Base-by-base conservation (phyloP, 345 rosid species). In the Balakata baccata region DNA sequence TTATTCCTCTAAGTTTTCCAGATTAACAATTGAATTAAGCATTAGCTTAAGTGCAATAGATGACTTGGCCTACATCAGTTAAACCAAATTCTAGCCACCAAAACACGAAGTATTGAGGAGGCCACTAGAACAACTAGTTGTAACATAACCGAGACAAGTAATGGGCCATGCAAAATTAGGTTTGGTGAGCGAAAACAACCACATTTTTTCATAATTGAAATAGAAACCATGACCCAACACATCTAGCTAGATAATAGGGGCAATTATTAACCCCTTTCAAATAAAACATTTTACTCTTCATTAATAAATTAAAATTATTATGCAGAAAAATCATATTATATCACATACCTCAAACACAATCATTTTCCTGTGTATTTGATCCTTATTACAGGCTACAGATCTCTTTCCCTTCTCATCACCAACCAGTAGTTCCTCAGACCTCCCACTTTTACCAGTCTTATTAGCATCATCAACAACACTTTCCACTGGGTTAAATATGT, bases 361-460 rank as follows among this genome's bases (percentile, higher is more conserved):
- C 96, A 91, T 95, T 85, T 95, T 96, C 84, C 89, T 91, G 78
- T 82, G 88, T 75, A 91, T 84, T 66, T 90, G 97, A 73, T 95
- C 94, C 87, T 92, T 94, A 34, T 87, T 78, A n/a, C 89, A 95
- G 77, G 94, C 89, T 64, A 92, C 85, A 14, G 96, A 79, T 50
- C 84, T 85, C 77, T 89, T 94, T 69, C 84, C 87, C 73, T 95
- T 97, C 73, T 95, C 98, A 37, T 95, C 96, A 74, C 92, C 94
- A 2, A 77, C 85, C 50, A 90, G 77, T 72, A 89, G 80, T 81
- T 90, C 97, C 71, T 87, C 91, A 43, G 78, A 73, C 61, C 77
- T 81, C 60, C 76, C 89, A 71, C 65, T 56, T 62, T 77, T 84
- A 75, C 76, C 85, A 65, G 63, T 89, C 80, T 89, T 92, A 60